Base-by-base conservation (phyloP, 306 rosid species). In the Glycine soja region DNA sequence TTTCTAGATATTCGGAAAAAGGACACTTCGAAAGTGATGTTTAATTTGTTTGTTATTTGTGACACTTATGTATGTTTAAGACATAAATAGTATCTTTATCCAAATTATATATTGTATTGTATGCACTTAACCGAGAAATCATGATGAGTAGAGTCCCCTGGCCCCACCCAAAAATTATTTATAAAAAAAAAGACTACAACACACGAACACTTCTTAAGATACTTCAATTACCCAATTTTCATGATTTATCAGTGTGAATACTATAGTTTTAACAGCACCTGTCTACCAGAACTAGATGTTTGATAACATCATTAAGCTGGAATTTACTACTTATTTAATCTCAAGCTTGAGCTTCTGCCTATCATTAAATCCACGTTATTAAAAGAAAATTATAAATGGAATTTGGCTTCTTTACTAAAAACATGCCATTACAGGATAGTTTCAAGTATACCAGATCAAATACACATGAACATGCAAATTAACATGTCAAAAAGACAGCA, bases 301-400 rank as follows among this genome's bases (percentile, higher is more conserved):
- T 34, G 15, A 24, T 24, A 69, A 34, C 72, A n/a, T 11, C 42
- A 34, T n/a, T 81, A 74, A 52, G 53, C 70, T 66, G 38, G 63
- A 75, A 74, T 50, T 14, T 10, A 58, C 15, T 70, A 51, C 42
- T 48, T 1, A 59, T 76, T 40, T 46, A 70, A 15, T 32, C 46
- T 77, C 75, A 71, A 32, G 73, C 19, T 52, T 16, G 40, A 77
- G 64, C 71, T 72, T 64, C 40, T 52, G 14, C 15, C 61, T 12
- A 50, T 10, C 10, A 42, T 56, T 65, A 43, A 57, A 24, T 66
- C 73, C 65, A 79, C 11, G 46, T 8, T 57, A 66, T 8, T 11
- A 67, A 45, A 32, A 43, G 13, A 40, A 24, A 40, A 12, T 14
- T 30, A 68, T 3, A 36, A 4, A 15, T 32, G n/a, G 34, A 77